A percentile compares a stretch with the other conserved stretches of the same genome.
These are phyloP conservation scores for Trametes maxima DNA, from an alignment of 768 basidiomycete genomes.

Conservation along the genomic window DNA sequence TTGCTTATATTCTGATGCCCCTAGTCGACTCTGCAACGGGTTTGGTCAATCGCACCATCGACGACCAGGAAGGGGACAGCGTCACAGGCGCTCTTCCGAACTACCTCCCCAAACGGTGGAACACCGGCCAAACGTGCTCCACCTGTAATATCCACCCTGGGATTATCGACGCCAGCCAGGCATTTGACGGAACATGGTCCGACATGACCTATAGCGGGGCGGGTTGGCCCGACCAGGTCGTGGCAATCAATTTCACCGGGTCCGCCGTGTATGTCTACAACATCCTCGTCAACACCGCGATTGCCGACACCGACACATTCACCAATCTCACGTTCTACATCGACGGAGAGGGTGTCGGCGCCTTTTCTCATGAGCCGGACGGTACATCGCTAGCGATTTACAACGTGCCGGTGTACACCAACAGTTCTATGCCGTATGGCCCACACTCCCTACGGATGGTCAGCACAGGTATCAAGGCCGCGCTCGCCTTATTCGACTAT, in stretches of 20 bases:
- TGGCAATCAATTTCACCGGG: not conserved
- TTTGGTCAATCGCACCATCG: slow-evolving; percentile 12
- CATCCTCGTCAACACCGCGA: not conserved
- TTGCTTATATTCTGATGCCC: too few relatives aligned
- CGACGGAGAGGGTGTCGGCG: not conserved
- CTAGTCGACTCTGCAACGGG: not conserved
- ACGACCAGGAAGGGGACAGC: slow-evolving; percentile 11
- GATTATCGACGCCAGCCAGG: not conserved
- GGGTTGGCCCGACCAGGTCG: not conserved
- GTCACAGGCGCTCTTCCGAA: not conserved
- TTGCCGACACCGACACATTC: not conserved
- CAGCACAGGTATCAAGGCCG: not conserved
- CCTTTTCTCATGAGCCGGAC: not conserved
- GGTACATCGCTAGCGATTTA: not conserved
- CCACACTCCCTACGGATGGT: not conserved
- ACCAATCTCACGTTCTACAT: slow-evolving; percentile 7
- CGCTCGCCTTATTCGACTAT: not conserved
- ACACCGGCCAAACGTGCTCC: slow-evolving; percentile 1
- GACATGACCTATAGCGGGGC: not conserved
- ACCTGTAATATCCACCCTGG: not conserved
- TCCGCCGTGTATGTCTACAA: not conserved
- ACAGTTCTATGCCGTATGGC: not conserved
- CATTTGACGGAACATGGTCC: slow-evolving; percentile 4
- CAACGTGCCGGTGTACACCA: slow-evolving; percentile 6
- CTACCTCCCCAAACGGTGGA: not conserved